Conservation (phyloP, 2,329 filamentous ascomycete species). For the Aplosporella prunicola region DNA sequence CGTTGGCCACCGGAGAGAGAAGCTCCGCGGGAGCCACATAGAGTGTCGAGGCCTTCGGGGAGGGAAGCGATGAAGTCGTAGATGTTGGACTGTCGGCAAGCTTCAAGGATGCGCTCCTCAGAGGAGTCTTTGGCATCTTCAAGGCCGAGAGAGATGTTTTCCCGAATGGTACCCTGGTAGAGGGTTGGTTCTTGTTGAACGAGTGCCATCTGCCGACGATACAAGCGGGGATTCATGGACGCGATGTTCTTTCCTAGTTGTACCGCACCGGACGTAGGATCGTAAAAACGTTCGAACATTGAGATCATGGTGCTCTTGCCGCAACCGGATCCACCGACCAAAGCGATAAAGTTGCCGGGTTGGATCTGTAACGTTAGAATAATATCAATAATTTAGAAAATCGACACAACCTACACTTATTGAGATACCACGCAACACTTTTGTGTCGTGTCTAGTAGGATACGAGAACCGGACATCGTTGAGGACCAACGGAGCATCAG, state of each 20-base stretch:
- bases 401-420: too few relatives aligned
- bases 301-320: slow-evolving; percentile 93
- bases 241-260: neutral
- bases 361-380: too few relatives aligned
- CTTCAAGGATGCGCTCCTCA: slow-evolving; percentile 36
- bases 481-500: neutral
- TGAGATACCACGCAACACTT: slow-evolving; percentile 80
- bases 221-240: slow-evolving; percentile 14
- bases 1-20: slow-evolving; percentile 47
- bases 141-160: slow-evolving; percentile 40
- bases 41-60: slow-evolving; percentile 42
- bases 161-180: slow-evolving; percentile 37
- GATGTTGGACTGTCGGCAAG: slow-evolving; percentile 44
- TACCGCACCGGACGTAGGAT: slow-evolving; percentile 73
- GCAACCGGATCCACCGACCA: slow-evolving; percentile 86
- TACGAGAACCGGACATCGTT: slow-evolving; percentile 82
- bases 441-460: slow-evolving; percentile 80
- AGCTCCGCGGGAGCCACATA: slow-evolving; percentile 40
- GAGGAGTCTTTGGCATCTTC: slow-evolving; percentile 23
- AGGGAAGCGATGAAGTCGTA: slow-evolving; percentile 45
- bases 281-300: slow-evolving; percentile 88
- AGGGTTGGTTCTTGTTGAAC: slow-evolving; percentile 37
- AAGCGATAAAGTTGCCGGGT: slow-evolving; percentile 74
- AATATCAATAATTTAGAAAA: too few relatives aligned
- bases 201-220: slow-evolving; percentile 25